These are phyloP conservation scores for Coelastrella sp. DNA, from an alignment of 139 green algal genomes.

Conservation along the genomic window DNA sequence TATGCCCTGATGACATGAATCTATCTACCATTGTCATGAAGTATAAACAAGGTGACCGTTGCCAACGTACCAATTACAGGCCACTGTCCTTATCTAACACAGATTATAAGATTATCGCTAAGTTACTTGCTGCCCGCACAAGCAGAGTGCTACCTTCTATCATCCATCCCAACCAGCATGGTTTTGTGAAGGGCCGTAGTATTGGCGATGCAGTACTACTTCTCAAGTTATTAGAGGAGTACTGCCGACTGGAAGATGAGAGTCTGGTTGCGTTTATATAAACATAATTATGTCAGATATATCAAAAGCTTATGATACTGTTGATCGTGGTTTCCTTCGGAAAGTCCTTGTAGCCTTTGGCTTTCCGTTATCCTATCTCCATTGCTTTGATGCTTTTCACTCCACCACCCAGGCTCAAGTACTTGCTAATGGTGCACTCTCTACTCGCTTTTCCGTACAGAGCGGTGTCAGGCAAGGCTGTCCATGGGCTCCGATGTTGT, in stretches of 20 bases:
- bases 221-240: not conserved
- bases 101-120: constrained; percentile 27
- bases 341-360: not conserved
- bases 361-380: not conserved
- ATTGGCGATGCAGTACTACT: not conserved
- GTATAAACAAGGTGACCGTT: constrained; percentile 1
- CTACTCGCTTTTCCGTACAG: not conserved
- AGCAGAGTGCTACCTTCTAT: not conserved
- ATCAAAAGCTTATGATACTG: constrained; percentile 14
- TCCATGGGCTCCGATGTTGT: not conserved
- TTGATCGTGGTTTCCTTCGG: not conserved
- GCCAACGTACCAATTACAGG: not conserved
- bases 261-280: not conserved
- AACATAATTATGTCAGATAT: constrained; percentile 7
- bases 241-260: not conserved
- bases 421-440: not conserved
- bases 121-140: not conserved
- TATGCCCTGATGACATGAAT: not conserved
- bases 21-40: constrained; percentile 10
- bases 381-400: constrained; percentile 29
- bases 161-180: constrained; percentile 1
- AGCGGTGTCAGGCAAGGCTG: constrained; percentile 2
- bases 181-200: not conserved
- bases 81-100: not conserved
- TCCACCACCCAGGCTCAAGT: not conserved